A percentile compares a stretch with the other conserved stretches of the same genome.
Conservation (phyloP, 2,329 filamentous ascomycete genomes). For the Aspergillus fumigatiaffinis region DNA sequence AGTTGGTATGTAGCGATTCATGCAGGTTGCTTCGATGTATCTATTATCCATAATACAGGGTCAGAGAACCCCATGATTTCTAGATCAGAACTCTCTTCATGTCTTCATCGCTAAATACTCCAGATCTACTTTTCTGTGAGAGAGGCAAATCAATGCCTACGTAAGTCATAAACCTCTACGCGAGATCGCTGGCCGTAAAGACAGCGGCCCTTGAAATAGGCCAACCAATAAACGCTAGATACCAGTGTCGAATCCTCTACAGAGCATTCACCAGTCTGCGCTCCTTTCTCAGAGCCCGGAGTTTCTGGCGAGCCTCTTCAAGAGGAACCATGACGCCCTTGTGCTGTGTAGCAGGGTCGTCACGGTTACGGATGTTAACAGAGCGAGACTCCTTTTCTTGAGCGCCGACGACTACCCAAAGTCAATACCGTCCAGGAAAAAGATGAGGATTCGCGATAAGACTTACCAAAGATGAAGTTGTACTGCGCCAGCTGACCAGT, state of each 20-base stretch:
- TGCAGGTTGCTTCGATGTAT: background rate
- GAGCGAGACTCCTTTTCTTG: constrained; percentile 56
- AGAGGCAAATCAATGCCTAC: constrained; percentile 2
- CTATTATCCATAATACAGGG: background rate
- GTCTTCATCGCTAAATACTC: constrained; percentile 2
- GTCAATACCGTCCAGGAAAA: constrained; percentile 11
- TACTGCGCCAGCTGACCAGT: constrained; percentile 47
- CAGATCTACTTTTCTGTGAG: background rate
- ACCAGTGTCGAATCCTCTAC: constrained; percentile 15
- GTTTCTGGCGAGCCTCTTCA: constrained; percentile 54
- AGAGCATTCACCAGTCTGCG: constrained; percentile 41
- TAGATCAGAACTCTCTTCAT: background rate
- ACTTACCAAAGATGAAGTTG: constrained; percentile 50
- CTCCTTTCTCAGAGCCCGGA: constrained; percentile 46
- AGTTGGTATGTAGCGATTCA: no score
- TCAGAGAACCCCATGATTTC: background rate
- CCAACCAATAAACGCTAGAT: constrained; percentile 7
- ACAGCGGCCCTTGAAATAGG: constrained; percentile 10
- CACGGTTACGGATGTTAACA: constrained; percentile 63
- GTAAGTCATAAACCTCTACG: background rate
- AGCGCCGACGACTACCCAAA: constrained; percentile 54
- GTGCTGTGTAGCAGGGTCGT: constrained; percentile 59
- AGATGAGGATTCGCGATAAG: background rate
- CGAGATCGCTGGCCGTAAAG: background rate
- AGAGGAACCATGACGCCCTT: constrained; percentile 60